These are phyloP conservation scores for Rhizopus stolonifer DNA, from an alignment of 371 early-diverging fungal genomes.

Conservation along the genomic window DNA sequence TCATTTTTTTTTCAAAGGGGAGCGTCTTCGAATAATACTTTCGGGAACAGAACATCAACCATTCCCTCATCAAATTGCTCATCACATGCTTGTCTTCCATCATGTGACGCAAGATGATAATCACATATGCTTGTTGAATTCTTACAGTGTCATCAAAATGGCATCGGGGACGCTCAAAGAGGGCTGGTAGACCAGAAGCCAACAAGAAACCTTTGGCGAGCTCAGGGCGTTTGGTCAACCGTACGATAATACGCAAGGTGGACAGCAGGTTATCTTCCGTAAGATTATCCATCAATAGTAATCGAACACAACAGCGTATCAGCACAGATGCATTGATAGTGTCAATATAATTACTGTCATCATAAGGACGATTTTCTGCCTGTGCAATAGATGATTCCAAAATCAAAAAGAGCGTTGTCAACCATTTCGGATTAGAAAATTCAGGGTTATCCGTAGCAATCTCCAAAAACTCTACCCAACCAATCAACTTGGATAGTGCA, in stretches of 20 bases:
- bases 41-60: constrained; percentile 54
- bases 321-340: neutral
- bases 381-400: constrained; percentile 58
- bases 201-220: constrained; percentile 60
- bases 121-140: constrained; percentile 62
- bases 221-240: constrained; percentile 66
- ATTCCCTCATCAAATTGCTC: constrained; percentile 61
- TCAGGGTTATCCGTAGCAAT: constrained; percentile 10
- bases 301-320: constrained; percentile 30
- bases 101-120: constrained; percentile 81
- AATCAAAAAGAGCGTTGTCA: constrained; percentile 58
- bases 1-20: neutral
- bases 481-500: constrained; percentile 29
- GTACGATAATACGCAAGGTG: constrained; percentile 68
- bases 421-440: constrained; percentile 46
- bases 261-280: constrained; percentile 52
- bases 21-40: constrained; percentile 11
- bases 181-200: constrained; percentile 51
- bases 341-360: constrained; percentile 4
- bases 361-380: constrained; percentile 50
- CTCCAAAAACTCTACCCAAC: constrained; percentile 19
- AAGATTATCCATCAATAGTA: constrained; percentile 42
- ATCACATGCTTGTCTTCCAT: constrained; percentile 69
- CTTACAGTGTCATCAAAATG: constrained; percentile 47
- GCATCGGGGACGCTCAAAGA: constrained; percentile 44